Evolutionary conservation across 495 filamentous ascomycete genomes (phyloP), one percentile per base, ranked within the genome.

Genomic region (Penicillium steckii): DNA sequence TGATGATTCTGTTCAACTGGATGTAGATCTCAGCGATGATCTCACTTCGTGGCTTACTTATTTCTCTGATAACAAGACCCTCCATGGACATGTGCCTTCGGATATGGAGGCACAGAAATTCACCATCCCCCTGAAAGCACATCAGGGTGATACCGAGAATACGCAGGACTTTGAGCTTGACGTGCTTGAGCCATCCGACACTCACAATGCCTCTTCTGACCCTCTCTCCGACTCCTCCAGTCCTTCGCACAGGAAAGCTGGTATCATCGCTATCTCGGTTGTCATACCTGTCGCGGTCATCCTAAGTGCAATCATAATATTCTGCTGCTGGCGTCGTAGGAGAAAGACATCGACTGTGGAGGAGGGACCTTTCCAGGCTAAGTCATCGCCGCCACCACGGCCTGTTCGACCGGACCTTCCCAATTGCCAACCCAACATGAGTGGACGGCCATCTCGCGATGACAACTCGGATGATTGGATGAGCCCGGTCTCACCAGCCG

Each of bases 1-100:
- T 22, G 72, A 78, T 8, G 63, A 70, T 21, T 74, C 82, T 50
- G 78, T 81, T 0, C 68, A 77, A 18, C 59, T 93, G 1, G 75
- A 75, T 10, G 67, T 87, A 2, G 66, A 80, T 38, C 56, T 80
- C n/a, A 74, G 69, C 17, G 53, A 75, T 2, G 59, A 65, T 5
- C 66, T 82, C 2, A 65, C 75, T 7, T 65, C 80, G 12, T 96
- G 90, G 91, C 71, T 94, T 8, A 72, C 70, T 1, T 89, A 89
- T 54, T 80, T 88, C 56, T 44, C 77, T 9, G 63, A 60, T 8
- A 81, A 78, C 32, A 65, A 78, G 51, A 77, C 75, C 2, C 70
- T 95, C 4, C 79, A 70, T 18, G 90, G 91, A 5, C 71, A 77
- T 10, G 82, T 87, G 19, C 89, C 91, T 1, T 54, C 54, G 0